phyloP scores from a whole-genome alignment of 1,284 basidiomycete genomes.

The Wallemia hederae region DNA sequence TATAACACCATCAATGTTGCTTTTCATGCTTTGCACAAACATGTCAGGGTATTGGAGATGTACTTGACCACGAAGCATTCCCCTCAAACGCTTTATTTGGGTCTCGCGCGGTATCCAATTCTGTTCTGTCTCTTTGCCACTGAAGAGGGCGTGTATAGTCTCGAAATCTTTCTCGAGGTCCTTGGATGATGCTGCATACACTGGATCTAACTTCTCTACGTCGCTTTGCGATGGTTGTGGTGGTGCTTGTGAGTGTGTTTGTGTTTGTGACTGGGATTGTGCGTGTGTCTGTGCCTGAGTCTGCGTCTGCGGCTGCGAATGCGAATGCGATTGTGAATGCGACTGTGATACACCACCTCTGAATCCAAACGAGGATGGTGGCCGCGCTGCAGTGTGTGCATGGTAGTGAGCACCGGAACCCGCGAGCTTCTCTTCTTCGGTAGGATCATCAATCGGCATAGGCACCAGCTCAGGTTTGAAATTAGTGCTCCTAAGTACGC shows the following conservation, averaged over 20 bases:
- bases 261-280: too few relatives aligned
- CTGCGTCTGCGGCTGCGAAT: too few relatives aligned
- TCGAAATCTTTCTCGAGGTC: constrained; percentile 67
- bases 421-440: constrained; percentile 22
- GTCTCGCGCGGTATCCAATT: constrained; percentile 75
- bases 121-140: constrained; percentile 87
- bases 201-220: constrained; percentile 4
- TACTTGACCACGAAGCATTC: constrained; percentile 66
- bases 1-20: neutral
- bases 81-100: constrained; percentile 47
- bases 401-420: constrained; percentile 15
- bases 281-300: too few relatives aligned
- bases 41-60: constrained; percentile 38
- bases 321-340: too few relatives aligned
- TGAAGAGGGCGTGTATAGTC: constrained; percentile 46
- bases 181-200: constrained; percentile 46
- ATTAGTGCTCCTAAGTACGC: constrained; percentile 12
- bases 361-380: constrained; percentile 3
- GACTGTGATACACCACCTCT: too few relatives aligned
- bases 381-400: constrained; percentile 2
- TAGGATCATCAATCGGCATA: constrained; percentile 1
- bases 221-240: neutral
- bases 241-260: too few relatives aligned
- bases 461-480: constrained; percentile 4
- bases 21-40: constrained; percentile 42